Evolutionary conservation across 371 early-diverging fungal genomes (phyloP).

Genomic region (Basidiobolus meristosporus): DNA sequence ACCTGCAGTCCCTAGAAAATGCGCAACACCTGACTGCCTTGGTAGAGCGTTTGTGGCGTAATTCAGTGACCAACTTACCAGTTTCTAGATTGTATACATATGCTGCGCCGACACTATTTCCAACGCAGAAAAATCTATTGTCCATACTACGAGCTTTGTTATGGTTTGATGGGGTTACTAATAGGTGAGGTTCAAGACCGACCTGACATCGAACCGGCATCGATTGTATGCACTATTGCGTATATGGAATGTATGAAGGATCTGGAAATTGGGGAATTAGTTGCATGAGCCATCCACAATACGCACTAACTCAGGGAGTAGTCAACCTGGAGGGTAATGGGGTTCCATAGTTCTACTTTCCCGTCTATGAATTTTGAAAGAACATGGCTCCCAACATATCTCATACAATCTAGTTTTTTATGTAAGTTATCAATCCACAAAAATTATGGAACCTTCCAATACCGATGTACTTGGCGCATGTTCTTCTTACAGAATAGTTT

Average conservation of each 20-base stretch:
- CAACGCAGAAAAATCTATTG: slow-evolving; percentile 46
- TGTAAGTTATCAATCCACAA: no score
- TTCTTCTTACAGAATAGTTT: no score
- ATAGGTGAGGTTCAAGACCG: not conserved
- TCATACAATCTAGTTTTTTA: no score
- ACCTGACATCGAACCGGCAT: slow-evolving; percentile 21
- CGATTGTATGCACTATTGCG: not conserved
- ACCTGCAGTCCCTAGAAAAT: slow-evolving; percentile 63
- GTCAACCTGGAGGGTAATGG: no score
- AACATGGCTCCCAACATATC: no score
- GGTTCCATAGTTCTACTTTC: no score
- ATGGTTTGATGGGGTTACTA: not conserved
- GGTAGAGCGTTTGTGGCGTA: slow-evolving; percentile 58
- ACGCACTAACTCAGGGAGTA: no score
- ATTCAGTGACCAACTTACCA: slow-evolving; percentile 34
- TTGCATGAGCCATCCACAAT: slow-evolving; percentile 1
- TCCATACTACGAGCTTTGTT: not conserved
- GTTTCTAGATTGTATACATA: slow-evolving; percentile 43
- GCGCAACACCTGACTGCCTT: slow-evolving; percentile 57
- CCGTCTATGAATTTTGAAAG: no score
- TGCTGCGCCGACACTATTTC: slow-evolving; percentile 44
- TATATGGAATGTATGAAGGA: not conserved
- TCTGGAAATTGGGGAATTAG: slow-evolving; percentile 6
- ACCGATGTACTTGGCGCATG: no score
- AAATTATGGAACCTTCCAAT: no score